A percentile compares a stretch with the other conserved stretches of the same genome.
These are phyloP conservation scores for Didymella exigua DNA, from an alignment of 2,329 filamentous ascomycete genomes.

Conservation along the genomic window DNA sequence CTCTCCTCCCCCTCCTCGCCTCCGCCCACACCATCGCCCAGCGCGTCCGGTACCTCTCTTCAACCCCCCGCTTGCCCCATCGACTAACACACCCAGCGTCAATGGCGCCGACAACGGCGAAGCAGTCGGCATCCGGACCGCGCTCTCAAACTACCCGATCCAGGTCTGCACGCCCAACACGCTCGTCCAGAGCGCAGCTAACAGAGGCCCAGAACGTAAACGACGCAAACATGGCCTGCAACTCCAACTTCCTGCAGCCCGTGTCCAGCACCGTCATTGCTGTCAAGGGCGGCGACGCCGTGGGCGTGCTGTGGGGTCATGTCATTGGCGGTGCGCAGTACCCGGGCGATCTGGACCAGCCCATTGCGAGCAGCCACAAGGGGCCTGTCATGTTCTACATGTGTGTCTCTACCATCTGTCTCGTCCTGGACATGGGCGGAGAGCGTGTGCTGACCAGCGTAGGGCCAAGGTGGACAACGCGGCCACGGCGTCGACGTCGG, in stretches of 20 bases:
- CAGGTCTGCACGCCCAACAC: constrained; percentile 4
- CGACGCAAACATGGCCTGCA: constrained; percentile 56
- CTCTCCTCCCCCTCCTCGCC: constrained; percentile 40
- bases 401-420: constrained; percentile 20
- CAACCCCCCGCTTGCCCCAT: neutral
- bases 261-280: constrained; percentile 51
- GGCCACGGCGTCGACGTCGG: constrained; percentile 44
- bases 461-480: constrained; percentile 51
- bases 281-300: constrained; percentile 58
- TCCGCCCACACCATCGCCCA: constrained; percentile 55
- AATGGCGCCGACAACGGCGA: constrained; percentile 54
- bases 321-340: constrained; percentile 61
- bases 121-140: constrained; percentile 57
- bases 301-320: constrained; percentile 61
- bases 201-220: constrained; percentile 49
- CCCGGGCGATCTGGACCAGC: constrained; percentile 53
- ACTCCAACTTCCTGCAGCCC: constrained; percentile 48
- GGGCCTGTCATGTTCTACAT: constrained; percentile 50
- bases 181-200: too few species aligned
- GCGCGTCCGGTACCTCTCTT: constrained; percentile 40
- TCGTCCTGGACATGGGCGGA: too few species aligned
- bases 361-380: constrained; percentile 57
- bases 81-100: constrained; percentile 19
- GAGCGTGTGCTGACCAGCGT: neutral
- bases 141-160: constrained; percentile 58